Evolutionary conservation across 2,329 filamentous ascomycete species (phyloP), one percentile per base, ranked within the genome.

Genomic region (Aureobasidium sp.): DNA sequence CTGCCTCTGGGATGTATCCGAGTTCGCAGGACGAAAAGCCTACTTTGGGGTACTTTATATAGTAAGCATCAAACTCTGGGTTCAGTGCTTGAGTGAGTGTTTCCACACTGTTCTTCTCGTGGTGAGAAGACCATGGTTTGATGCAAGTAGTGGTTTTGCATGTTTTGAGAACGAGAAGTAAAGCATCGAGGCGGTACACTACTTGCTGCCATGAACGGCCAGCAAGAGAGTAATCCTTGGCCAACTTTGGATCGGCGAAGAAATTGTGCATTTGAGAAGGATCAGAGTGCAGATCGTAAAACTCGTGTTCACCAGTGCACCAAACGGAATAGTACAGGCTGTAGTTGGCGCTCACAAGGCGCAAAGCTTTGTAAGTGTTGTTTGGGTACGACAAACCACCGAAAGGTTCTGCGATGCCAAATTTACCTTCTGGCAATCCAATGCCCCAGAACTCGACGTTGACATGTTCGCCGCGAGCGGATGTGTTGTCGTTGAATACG

Each of bases 281-380:
- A 39, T 67, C 66, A 8, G 34, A 15, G 13, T 47, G 51, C 27
- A 70, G 39, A 37, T 88, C 80, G 69, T 88, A 89, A 2, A 87
- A 78, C 69, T 89, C 85, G 62, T 84, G 82, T 68, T 88, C 85
- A 59, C 84, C 84, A 15, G 75, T 87, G 68, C 87, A 89, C 86
- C 86, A 89, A 0, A 88, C 84, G 0, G 84, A 81, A 67, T 89
- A 89, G 64, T 85, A 84, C 5, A 88, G 70, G 67, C 81, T 83
- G 68, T 88, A 88, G 24, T 37, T 26, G 7, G 2, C 24, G 10
- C 61, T 64, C 1, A 69, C 63, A 3, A 72, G 44, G 9, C 71
- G 66, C 1, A 72, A 59, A 5, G 71, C 68, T 64, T 72, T 72
- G 65, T 72, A 72, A 10, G 70, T 71, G 52, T 64, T 64, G 57